phyloP scores from a whole-genome alignment of 192 early-diverging fungal species.

The Umbelopsis sp. region DNA sequence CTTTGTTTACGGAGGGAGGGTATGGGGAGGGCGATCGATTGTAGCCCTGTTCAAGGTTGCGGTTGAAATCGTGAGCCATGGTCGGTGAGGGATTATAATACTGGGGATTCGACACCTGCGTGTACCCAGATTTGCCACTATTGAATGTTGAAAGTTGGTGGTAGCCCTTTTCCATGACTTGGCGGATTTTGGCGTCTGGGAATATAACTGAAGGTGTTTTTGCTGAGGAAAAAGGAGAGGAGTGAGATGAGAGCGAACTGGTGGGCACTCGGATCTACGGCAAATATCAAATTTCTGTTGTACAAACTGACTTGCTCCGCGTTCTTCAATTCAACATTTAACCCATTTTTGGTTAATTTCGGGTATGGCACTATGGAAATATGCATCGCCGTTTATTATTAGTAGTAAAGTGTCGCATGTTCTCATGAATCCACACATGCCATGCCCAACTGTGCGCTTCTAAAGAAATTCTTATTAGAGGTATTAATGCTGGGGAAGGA shows the following conservation, averaged over 20 bases:
- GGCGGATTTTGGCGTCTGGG: background rate
- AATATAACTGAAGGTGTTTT: background rate
- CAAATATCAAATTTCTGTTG: background rate
- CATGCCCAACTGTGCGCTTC: too few species aligned
- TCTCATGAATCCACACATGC: too few species aligned
- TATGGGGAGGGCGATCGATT: background rate
- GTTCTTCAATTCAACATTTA: background rate
- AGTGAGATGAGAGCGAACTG: background rate
- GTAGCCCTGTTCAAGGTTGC: background rate
- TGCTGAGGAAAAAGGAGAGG: background rate
- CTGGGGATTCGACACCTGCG: background rate
- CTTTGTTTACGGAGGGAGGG: background rate
- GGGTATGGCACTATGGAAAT: too few species aligned
- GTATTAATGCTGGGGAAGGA: too few species aligned
- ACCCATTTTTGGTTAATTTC: background rate
- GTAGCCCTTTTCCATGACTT: background rate
- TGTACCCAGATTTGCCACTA: background rate
- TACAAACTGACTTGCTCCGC: background rate
- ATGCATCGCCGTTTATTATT: too few species aligned
- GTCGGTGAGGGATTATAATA: slow-evolving; percentile 4
- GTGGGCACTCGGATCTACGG: too few species aligned
- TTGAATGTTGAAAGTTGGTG: background rate
- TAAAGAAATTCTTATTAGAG: too few species aligned
- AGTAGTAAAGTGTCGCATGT: too few species aligned
- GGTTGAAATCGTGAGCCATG: background rate